These are phyloP conservation scores for Jackrogersella multiformis DNA, from an alignment of 495 filamentous ascomycete species.

Conservation along the genomic window DNA sequence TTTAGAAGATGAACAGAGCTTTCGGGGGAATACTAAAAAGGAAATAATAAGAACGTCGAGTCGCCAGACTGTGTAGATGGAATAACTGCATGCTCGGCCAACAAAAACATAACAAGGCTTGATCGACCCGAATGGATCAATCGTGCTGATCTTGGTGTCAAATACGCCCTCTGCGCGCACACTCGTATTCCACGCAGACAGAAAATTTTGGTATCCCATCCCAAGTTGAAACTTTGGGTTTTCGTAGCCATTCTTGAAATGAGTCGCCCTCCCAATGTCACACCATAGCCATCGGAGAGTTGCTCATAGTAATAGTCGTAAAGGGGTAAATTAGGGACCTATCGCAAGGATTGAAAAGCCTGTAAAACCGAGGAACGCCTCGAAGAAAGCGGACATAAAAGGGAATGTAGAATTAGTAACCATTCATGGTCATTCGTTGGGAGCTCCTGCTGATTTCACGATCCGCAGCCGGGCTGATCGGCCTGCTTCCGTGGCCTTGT, in stretches of 20 bases:
- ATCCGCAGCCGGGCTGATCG: constrained; percentile 93
- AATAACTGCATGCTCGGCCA: constrained; percentile 46
- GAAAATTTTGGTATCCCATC: constrained; percentile 38
- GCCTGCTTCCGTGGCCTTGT: constrained; percentile 84
- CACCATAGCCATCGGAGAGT: constrained; percentile 21
- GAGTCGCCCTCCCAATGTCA: constrained; percentile 20
- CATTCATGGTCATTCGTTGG: constrained; percentile 97
- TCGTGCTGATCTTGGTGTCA: constrained; percentile 32
- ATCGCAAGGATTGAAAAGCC: constrained; percentile 31
- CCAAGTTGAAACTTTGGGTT: constrained; percentile 25
- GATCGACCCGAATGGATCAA: constrained; percentile 33
- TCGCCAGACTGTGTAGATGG: constrained; percentile 44
- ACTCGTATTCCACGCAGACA: constrained; percentile 29
- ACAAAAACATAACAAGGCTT: constrained; percentile 43
- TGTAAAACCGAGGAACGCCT: constrained; percentile 38
- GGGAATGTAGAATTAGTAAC: constrained; percentile 69
- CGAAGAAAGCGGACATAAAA: constrained; percentile 41
- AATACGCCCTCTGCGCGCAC: constrained; percentile 36
- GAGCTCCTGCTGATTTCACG: constrained; percentile 96
- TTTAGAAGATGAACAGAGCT: constrained; percentile 45
- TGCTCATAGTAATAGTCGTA: constrained; percentile 36
- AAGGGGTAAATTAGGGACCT: constrained; percentile 32
- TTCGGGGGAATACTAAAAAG: constrained; percentile 52
- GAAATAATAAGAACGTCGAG: constrained; percentile 48
- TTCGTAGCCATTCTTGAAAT: constrained; percentile 33